Evolutionary conservation across 2,329 filamentous ascomycete genomes (phyloP).

Genomic region (Helicocarpus griseus): DNA sequence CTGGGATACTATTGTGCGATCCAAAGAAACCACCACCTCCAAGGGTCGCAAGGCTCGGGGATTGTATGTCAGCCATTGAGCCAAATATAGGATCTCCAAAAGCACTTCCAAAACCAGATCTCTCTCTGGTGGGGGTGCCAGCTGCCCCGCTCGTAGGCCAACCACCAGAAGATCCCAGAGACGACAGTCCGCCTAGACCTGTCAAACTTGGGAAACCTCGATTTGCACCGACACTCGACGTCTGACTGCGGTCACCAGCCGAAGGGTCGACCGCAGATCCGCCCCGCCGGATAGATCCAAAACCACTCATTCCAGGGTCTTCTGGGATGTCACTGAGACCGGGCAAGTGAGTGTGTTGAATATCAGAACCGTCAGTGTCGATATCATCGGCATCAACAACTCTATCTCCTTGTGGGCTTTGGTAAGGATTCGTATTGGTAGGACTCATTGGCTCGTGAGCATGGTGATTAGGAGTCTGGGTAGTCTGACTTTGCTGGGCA

Average conservation of each 20-base stretch:
- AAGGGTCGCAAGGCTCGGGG: conserved; percentile 30
- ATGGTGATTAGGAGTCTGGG: conserved; percentile 44
- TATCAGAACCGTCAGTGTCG: conserved; percentile 47
- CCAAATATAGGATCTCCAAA: conserved; percentile 60
- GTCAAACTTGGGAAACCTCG: conserved; percentile 60
- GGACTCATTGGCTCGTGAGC: conserved; percentile 70
- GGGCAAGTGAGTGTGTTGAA: conserved; percentile 41
- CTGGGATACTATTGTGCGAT: conserved; percentile 42
- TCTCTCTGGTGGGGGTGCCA: conserved; percentile 59
- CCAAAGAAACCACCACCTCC: conserved; percentile 52
- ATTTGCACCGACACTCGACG: conserved; percentile 63
- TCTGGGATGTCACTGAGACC: conserved; percentile 46
- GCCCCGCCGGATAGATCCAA: conserved; percentile 47
- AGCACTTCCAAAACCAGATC: conserved; percentile 39
- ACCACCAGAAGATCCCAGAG: conserved; percentile 40
- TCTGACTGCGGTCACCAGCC: conserved; percentile 83
- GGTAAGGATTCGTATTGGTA: conserved; percentile 91
- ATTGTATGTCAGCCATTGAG: conserved; percentile 64
- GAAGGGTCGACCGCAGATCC: conserved; percentile 48
- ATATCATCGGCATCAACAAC: conserved; percentile 53
- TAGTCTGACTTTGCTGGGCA: conserved; percentile 48
- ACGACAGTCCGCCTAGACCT: conserved; percentile 42
- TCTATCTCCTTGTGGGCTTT: conserved; percentile 73
- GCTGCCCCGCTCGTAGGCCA: conserved; percentile 56
- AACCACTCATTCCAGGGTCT: conserved; percentile 39